These are phyloP conservation scores for Amanita brunnescens DNA, from an alignment of 768 basidiomycete genomes.

Conservation along the genomic window DNA sequence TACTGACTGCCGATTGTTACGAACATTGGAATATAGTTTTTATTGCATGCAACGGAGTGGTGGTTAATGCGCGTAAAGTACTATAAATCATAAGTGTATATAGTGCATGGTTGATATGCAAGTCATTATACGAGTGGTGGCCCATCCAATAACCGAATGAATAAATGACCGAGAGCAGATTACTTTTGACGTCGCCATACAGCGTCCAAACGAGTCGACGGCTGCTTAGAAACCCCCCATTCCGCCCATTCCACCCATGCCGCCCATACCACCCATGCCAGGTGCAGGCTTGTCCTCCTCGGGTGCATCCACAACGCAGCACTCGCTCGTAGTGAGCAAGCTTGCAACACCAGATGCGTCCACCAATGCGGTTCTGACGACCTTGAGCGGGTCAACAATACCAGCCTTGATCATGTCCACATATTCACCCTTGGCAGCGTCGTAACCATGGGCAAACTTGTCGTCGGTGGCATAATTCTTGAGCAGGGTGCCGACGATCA, in stretches of 20 bases:
- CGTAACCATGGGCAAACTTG: constrained; percentile 84
- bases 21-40: too few species aligned
- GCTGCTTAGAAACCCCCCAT: constrained; percentile 7
- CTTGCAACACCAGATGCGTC: constrained; percentile 93
- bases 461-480: constrained; percentile 59
- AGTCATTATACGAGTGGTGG: too few species aligned
- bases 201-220: background rate
- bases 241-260: constrained; percentile 24
- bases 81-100: too few species aligned
- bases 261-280: constrained; percentile 36
- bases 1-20: too few species aligned
- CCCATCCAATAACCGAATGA: constrained; percentile 26
- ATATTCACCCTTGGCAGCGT: constrained; percentile 87
- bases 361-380: constrained; percentile 86
- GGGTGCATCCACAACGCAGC: constrained; percentile 84
- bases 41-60: background rate
- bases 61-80: background rate
- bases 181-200: background rate
- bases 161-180: background rate
- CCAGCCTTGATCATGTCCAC: constrained; percentile 92
- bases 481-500: constrained; percentile 85
- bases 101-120: too few species aligned
- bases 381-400: constrained; percentile 95
- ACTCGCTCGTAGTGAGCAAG: constrained; percentile 88
- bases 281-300: constrained; percentile 60